phyloP scores from a whole-genome alignment of 306 rosid genomes.

The Trifolium repens region DNA sequence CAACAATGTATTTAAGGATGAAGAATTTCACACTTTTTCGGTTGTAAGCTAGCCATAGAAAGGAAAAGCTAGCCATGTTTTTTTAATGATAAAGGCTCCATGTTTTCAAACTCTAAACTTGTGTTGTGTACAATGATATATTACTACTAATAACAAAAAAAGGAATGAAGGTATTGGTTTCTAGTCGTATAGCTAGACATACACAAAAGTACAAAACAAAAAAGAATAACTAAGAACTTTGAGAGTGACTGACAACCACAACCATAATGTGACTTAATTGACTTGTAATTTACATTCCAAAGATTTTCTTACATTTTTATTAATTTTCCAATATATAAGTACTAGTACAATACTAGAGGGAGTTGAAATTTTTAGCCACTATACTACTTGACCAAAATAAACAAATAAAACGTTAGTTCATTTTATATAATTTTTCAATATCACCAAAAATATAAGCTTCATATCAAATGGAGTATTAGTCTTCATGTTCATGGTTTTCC shows the following conservation, averaged over 20 bases:
- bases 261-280: not conserved
- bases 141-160: not conserved
- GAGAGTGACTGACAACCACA: constrained; percentile 6
- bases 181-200: not conserved
- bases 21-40: not conserved
- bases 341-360: no score
- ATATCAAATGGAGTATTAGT: no score
- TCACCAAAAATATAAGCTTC: no score
- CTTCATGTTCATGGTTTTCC: no score
- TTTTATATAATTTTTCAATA: no score
- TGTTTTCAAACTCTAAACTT: constrained; percentile 6
- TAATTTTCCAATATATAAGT: no score
- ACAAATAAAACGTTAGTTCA: no score
- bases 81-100: not conserved
- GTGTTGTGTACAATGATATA: not conserved
- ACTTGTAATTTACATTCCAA: not conserved
- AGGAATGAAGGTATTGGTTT: not conserved
- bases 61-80: not conserved
- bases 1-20: constrained; percentile 14
- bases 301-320: not conserved
- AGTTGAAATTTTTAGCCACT: no score
- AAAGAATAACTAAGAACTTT: constrained; percentile 4
- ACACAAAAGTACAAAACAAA: constrained; percentile 12
- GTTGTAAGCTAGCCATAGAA: constrained; percentile 20
- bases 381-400: no score